Evolutionary conservation across 2,329 filamentous ascomycete genomes (phyloP), one percentile per base, ranked within the genome.

Genomic region (Colletotrichum sojae): DNA sequence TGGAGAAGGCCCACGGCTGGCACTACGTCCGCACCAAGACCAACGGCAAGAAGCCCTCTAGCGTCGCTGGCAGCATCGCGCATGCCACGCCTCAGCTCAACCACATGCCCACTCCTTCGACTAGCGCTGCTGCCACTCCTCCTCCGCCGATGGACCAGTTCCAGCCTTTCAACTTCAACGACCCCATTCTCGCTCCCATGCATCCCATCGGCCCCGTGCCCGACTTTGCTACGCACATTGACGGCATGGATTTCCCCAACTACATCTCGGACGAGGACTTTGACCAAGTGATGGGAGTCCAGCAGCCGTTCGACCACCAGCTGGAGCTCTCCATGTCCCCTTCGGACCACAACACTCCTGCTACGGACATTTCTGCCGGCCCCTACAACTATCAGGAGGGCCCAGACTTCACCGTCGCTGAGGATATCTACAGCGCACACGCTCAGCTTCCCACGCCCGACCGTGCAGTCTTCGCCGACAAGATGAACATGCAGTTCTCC

Each of bases 1-100:
- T 98, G 95, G 95, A 98, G 84, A 98, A 98, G 82, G 92, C 94
- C 0, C 95, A 98, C 76, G 91, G 91, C 67, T 97, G 94, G 92
- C 86, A 87, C n/a, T 98, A 98, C 74, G 88, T 95, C 63, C 92
- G 95, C 72, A 95, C 94, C 69, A 98, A 98, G 88, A 95, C 92
- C 80, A 97, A 97, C 77, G 92, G 93, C 78, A 93, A 92, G 82
- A 89, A 86, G 78, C 73, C 75, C 45, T 74, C 77, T 65, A 80
- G 78, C 73, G 82, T 84, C 63, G 83, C 83, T 27, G 81, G 79
- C 68, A 85, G 83, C 75, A 81, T 85, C 70, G 73, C 83, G 71
- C 81, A 87, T 69, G 79, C 86, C 73, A 85, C 89, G 71, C 90
- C 91, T 43, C 84, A 86, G 72, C 86, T 91, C 12, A 87, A 87